Percentiles rank a stretch among this genome's conserved stretches.
Conservation (phyloP, 2,329 filamentous ascomycete genomes). For the Ophioceras dolichostomum region DNA sequence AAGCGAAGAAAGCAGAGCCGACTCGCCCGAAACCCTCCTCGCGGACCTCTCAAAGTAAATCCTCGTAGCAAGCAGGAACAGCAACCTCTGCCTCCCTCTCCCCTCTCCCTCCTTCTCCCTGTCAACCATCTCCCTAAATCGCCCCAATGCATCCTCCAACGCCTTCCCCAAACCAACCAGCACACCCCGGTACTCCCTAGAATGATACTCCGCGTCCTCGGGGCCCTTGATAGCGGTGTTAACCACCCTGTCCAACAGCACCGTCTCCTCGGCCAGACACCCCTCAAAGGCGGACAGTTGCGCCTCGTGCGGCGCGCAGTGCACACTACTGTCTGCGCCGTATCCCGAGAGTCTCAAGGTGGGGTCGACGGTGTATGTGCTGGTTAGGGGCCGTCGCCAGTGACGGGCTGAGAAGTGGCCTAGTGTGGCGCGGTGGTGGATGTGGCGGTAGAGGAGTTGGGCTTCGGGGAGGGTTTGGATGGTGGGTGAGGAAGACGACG, state of each 20-base stretch:
- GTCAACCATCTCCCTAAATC: neutral
- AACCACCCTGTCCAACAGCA: neutral
- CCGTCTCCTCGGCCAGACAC: neutral
- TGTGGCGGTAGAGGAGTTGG: conserved; percentile 13
- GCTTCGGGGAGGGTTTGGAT: conserved; percentile 7
- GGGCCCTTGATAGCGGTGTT: neutral
- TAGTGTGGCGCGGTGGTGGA: conserved; percentile 16
- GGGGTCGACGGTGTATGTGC: neutral
- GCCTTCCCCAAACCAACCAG: neutral
- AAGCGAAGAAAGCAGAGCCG: neutral
- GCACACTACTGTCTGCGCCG: neutral
- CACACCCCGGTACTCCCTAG: neutral
- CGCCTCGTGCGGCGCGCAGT: conserved; percentile 1
- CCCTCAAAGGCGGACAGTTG: neutral
- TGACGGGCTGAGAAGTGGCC: conserved; percentile 14
- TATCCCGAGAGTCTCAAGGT: neutral
- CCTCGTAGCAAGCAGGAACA: conserved; percentile 4
- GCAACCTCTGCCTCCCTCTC: conserved; percentile 1
- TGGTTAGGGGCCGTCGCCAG: conserved; percentile 9
- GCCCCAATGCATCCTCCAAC: neutral
- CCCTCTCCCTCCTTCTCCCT: neutral
- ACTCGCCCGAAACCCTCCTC: conserved; percentile 5
- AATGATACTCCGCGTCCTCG: neutral
- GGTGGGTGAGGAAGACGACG: too few relatives aligned
- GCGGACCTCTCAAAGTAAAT: conserved; percentile 7